Evolutionary conservation across 2,329 filamentous ascomycete genomes (phyloP).

Genomic region (Lachnellula subtilissima): DNA sequence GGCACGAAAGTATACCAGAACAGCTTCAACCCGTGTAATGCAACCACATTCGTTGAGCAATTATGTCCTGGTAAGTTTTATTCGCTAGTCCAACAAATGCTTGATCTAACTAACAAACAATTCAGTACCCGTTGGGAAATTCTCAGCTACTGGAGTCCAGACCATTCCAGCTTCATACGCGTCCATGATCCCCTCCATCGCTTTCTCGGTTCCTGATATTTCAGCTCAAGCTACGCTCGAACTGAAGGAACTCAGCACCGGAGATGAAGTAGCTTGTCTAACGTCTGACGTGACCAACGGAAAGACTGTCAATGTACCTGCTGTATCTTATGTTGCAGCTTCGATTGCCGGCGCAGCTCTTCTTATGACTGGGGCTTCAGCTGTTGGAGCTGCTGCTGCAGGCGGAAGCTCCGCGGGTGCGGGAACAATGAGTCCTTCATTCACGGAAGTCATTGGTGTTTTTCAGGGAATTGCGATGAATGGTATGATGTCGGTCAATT

Average conservation of each 20-base stretch:
- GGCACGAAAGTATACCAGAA: constrained; percentile 75
- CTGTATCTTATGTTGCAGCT: constrained; percentile 77
- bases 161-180: constrained; percentile 67
- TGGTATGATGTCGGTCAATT: constrained; percentile 89
- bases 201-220: constrained; percentile 86
- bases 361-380: constrained; percentile 65
- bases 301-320: constrained; percentile 70
- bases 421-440: constrained; percentile 71
- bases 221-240: constrained; percentile 77
- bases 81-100: not conserved
- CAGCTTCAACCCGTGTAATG: constrained; percentile 76
- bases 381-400: constrained; percentile 56
- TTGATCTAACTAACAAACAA: constrained; percentile 9
- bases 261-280: constrained; percentile 72
- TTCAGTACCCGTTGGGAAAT: constrained; percentile 67
- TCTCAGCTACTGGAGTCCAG: constrained; percentile 68
- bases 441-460: constrained; percentile 79
- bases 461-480: constrained; percentile 94
- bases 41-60: constrained; percentile 59
- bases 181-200: constrained; percentile 75
- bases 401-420: constrained; percentile 47
- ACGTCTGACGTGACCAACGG: constrained; percentile 79
- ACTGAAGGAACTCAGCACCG: constrained; percentile 58
- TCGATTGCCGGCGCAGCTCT: constrained; percentile 83
- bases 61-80: constrained; percentile 70